Evolutionary conservation across 2,329 filamentous ascomycete species (phyloP), one percentile per base, ranked within the genome.

Genomic region (Epichloe sibirici): DNA sequence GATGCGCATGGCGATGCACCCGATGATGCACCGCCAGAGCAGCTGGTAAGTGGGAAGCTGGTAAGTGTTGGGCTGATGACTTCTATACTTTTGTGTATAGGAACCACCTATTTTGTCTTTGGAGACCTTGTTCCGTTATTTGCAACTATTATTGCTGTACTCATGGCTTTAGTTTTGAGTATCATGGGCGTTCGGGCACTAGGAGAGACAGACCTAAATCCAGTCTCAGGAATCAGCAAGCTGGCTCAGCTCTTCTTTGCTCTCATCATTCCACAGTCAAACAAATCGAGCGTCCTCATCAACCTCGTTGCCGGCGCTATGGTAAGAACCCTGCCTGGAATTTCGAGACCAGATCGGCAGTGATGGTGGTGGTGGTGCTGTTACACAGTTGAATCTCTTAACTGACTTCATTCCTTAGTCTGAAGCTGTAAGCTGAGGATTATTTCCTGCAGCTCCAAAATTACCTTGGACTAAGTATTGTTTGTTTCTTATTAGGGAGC

Each of bases 201-300:
- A 0, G 82, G 82, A 9, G 81, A 97, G 72, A 97, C 93, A 5
- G 93, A 98, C 62, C 76, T 98, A 9, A 97, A 97, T 64, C 93
- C 93, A 0, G 93, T 97, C 2, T 95, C 88, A 1, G 93, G 93
- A 37, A 98, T 97, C 67, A 91, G 86, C 65, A 98, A 98, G 71
- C 78, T 98, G 3, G 95, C 93, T 0, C 93, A 98, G 68, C 80
- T 98, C 3, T 85, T 97, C 64, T 97, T 98, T 67, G 93, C 93
- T 3, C 72, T 95, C 48, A 87, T 94, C 40, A 90, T 94, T 2
- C 90, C 93, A 0, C 75, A 85, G 51, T 81, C 82, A 0, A 82
- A 88, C 61, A 85, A 86, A 60, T 90, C 90, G 42, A 88, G 89
- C 12, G 84, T 98, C n/a, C 77, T 95, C 52, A 95, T 96, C 64